Conservation (phyloP, 192 early-diverging fungal species). For the Geranomyces variabilis region DNA sequence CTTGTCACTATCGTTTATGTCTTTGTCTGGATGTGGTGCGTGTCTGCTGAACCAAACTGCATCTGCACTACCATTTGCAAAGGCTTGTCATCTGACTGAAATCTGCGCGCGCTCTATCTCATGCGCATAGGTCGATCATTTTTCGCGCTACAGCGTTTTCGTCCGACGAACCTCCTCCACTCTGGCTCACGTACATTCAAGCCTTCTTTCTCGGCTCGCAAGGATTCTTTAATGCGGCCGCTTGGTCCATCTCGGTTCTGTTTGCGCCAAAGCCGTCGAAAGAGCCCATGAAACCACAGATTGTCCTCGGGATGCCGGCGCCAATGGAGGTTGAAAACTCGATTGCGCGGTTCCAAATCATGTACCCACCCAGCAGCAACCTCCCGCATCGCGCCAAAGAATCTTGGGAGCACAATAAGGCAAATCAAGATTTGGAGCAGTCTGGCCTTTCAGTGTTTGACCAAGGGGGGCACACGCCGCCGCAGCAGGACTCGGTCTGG, state of each 20-base stretch:
- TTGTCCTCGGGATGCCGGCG: background rate
- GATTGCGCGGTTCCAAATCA: background rate
- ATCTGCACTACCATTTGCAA: background rate
- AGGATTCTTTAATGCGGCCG: constrained; percentile 26
- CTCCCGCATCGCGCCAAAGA: background rate
- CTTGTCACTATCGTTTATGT: constrained; percentile 18
- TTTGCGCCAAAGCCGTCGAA: background rate
- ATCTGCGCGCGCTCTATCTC: too few species aligned
- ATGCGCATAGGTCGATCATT: constrained; percentile 22
- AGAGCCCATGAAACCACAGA: background rate
- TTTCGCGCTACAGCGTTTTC: constrained; percentile 23
- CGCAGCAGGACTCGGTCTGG: constrained; percentile 3
- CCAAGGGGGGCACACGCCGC: too few species aligned
- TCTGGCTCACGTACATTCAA: constrained; percentile 22
- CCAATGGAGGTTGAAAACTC: background rate
- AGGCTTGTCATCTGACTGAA: too few species aligned
- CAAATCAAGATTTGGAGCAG: background rate
- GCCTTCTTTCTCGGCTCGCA: constrained; percentile 27
- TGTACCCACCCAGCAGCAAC: background rate
- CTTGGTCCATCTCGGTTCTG: constrained; percentile 18
- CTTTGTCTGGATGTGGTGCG: constrained; percentile 13
- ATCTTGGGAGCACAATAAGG: background rate
- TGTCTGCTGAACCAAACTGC: too few species aligned
- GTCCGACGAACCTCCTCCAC: constrained; percentile 12
- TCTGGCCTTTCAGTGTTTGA: too few species aligned